Conservation (phyloP, 148 eudicot genomes). For the Amaranthus cruentus region DNA sequence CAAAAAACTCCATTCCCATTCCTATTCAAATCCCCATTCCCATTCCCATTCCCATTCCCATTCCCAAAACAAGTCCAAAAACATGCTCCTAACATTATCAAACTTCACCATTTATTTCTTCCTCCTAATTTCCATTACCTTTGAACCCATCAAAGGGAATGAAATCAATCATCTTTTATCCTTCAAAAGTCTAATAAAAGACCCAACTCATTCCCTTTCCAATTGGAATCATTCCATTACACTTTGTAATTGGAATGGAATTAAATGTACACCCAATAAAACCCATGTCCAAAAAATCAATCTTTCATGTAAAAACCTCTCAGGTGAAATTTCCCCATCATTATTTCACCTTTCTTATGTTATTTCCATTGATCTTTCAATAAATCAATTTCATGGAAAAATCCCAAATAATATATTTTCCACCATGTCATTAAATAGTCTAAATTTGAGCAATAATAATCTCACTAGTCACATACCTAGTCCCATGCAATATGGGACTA, state of each 20-base stretch:
- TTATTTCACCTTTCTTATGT: slow-evolving; percentile 44
- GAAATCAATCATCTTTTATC: slow-evolving; percentile 49
- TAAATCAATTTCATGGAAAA: slow-evolving; percentile 50
- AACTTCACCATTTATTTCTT: slow-evolving; percentile 7
- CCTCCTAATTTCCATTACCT: slow-evolving; percentile 12
- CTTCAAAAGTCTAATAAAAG: slow-evolving; percentile 46
- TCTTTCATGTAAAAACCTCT: slow-evolving; percentile 55
- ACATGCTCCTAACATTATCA: slow-evolving; percentile 13
- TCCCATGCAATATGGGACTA: slow-evolving; percentile 12
- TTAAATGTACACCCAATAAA: slow-evolving; percentile 38
- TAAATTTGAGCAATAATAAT: slow-evolving; percentile 81
- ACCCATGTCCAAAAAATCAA: slow-evolving; percentile 46
- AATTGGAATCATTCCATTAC: slow-evolving; percentile 56
- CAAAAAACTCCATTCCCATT: not conserved
- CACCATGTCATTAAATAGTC: slow-evolving; percentile 36
- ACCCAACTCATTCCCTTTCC: slow-evolving; percentile 56
- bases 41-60: slow-evolving; percentile 5
- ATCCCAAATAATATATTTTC: slow-evolving; percentile 42
- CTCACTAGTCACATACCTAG: slow-evolving; percentile 54
- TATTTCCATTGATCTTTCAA: slow-evolving; percentile 53
- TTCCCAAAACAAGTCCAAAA: slow-evolving; percentile 12
- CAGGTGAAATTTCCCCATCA: slow-evolving; percentile 47
- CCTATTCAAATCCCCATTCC: not conserved
- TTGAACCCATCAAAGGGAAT: slow-evolving; percentile 21
- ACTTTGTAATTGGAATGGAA: slow-evolving; percentile 59